Conservation (phyloP, 2,329 filamentous ascomycete genomes). For the Xylaria sp. region DNA sequence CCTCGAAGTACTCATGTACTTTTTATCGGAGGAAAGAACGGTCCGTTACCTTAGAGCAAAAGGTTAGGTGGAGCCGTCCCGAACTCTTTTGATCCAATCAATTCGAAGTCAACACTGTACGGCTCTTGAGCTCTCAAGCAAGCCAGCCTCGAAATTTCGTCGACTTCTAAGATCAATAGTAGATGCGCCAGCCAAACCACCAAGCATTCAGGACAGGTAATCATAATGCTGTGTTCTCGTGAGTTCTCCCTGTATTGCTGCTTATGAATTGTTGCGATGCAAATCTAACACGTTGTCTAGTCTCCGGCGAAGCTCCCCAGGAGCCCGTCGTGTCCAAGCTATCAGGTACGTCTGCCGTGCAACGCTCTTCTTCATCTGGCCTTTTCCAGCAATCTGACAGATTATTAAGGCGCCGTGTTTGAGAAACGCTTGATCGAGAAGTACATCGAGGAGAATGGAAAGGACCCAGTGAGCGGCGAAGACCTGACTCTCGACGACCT, state of each 20-base stretch:
- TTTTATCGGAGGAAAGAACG: neutral
- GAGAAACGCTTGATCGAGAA: slow-evolving; percentile 95
- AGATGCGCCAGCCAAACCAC: slow-evolving; percentile 11
- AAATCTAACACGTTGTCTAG: slow-evolving; percentile 48
- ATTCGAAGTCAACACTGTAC: slow-evolving; percentile 18
- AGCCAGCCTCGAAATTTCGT: slow-evolving; percentile 21
- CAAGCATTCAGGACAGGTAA: slow-evolving; percentile 12
- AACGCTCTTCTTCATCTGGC: slow-evolving; percentile 17
- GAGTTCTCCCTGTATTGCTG: slow-evolving; percentile 20
- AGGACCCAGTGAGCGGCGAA: slow-evolving; percentile 87
- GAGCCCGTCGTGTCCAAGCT: slow-evolving; percentile 94
- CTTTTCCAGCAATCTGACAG: slow-evolving; percentile 33
- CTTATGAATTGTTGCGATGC: neutral
- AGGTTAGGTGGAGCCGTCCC: neutral
- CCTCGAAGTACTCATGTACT: neutral
- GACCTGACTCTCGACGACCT: slow-evolving; percentile 83
- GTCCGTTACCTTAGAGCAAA: neutral
- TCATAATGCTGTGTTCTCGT: slow-evolving; percentile 54
- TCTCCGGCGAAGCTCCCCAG: slow-evolving; percentile 95
- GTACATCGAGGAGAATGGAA: slow-evolving; percentile 90
- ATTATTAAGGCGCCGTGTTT: slow-evolving; percentile 75
- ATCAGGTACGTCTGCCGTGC: slow-evolving; percentile 66
- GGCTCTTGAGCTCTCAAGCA: slow-evolving; percentile 17
- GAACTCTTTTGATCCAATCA: slow-evolving; percentile 15
- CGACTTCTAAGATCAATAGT: slow-evolving; percentile 9